A percentile compares a stretch with the other conserved stretches of the same genome.
Evolutionary conservation across 2,329 filamentous ascomycete genomes (phyloP).

Genomic region (Fusarium sp.): DNA sequence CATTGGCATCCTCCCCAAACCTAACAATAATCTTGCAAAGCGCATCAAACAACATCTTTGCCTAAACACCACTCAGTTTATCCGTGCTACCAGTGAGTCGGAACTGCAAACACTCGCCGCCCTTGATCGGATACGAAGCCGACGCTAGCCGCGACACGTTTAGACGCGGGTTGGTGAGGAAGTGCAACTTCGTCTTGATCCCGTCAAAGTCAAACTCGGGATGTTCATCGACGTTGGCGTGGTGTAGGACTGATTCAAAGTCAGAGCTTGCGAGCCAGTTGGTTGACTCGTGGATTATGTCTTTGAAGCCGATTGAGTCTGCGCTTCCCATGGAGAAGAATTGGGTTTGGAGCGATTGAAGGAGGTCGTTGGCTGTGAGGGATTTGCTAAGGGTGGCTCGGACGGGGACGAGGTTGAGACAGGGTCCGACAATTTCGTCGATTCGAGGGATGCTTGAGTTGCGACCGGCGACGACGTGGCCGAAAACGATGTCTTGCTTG

Average conservation of each 20-base stretch:
- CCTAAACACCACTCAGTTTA: neutral
- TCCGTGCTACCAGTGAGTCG: neutral
- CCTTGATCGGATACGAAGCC: neutral
- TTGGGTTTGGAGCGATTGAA: neutral
- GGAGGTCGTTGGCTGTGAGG: neutral
- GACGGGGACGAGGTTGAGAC: conserved; percentile 49
- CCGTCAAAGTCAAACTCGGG: conserved; percentile 10
- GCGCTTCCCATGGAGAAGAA: conserved; percentile 9
- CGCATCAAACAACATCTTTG: neutral
- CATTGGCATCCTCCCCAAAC: neutral
- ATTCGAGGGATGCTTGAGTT: conserved; percentile 49
- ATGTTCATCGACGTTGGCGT: conserved; percentile 37
- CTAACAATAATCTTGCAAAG: neutral
- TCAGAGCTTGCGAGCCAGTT: conserved; percentile 16
- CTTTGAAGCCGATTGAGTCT: neutral
- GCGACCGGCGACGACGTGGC: conserved; percentile 53
- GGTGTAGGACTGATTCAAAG: conserved; percentile 28
- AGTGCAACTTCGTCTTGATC: neutral
- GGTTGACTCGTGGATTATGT: conserved; percentile 20
- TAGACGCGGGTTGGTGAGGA: neutral
- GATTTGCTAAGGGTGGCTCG: neutral
- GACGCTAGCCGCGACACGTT: neutral
- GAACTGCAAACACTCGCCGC: neutral
- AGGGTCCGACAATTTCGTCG: conserved; percentile 51
- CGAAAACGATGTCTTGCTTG: conserved; percentile 52